These are phyloP conservation scores for Lasiosphaeria ovina DNA, from an alignment of 495 filamentous ascomycete genomes.

Conservation along the genomic window DNA sequence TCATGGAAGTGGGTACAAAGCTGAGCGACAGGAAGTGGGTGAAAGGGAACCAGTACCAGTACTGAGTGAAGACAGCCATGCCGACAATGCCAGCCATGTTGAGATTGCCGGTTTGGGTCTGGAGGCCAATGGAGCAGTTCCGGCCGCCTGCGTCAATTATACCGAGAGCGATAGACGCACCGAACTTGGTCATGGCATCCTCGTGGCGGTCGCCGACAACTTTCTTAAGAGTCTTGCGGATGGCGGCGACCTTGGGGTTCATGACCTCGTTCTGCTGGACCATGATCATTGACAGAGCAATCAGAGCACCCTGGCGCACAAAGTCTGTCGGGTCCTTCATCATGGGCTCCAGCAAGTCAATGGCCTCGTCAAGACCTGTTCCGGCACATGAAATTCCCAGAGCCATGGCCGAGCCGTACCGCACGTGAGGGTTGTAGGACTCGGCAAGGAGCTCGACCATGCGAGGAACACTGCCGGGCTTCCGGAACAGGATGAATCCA, in stretches of 20 bases:
- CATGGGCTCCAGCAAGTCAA: conserved; percentile 97
- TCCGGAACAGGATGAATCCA: conserved; percentile 97
- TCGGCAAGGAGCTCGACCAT: conserved; percentile 99
- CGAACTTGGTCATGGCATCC: conserved; percentile 99
- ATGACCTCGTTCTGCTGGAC: conserved; percentile 95
- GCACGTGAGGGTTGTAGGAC: conserved; percentile 98
- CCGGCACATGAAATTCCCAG: conserved; percentile 97
- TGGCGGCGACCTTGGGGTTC: conserved; percentile 82
- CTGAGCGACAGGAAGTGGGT: conserved; percentile 95
- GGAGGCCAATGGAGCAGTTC: conserved; percentile 96
- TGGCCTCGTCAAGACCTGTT: conserved; percentile 93
- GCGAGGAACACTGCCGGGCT: conserved; percentile 92
- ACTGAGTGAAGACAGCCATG: conserved; percentile 97
- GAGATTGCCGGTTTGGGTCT: conserved; percentile 95
- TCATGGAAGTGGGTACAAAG: conserved; percentile 91
- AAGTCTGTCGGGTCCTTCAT: conserved; percentile 99
- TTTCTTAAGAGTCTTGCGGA: conserved; percentile 84
- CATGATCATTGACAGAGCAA: conserved; percentile 94
- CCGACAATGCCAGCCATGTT: conserved; percentile 98
- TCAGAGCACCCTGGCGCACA: conserved; percentile 95
- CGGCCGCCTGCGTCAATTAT: conserved; percentile 98
- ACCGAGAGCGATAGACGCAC: conserved; percentile 87
- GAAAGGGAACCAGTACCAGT: conserved; percentile 99
- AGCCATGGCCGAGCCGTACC: conserved; percentile 97
- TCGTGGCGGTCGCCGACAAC: conserved; percentile 94